Base-by-base conservation (phyloP, 371 early-diverging fungal genomes). In the Apophysomyces ossiformis region DNA sequence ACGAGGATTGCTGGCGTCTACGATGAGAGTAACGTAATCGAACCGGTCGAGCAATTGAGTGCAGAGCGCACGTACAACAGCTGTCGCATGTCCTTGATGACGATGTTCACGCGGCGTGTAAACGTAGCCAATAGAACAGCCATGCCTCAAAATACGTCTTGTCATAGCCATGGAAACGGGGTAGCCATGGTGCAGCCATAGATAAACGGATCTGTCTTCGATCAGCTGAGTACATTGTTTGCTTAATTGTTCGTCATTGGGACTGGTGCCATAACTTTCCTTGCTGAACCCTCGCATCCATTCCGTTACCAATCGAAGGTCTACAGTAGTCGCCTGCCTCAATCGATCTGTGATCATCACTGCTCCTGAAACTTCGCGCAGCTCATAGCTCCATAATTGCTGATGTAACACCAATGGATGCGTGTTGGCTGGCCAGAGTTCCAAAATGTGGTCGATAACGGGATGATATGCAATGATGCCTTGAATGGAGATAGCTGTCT, bases 401-500 rank as follows among this genome's bases (percentile, higher is more conserved):
- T 21, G 54, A 7, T 21, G 54, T 9, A 21, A 50, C 21, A 6
- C 11, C 4, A 50, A 50, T 21, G 54, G 21, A 50, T 16, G 54
- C 9, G 35, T 21, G 4, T 16, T 5, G 21, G 0, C 54, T 50
- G 54, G 54, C 54, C 54, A 50, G 21, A 50, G 21, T 1, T 50
- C 54, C 54, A 50, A 11, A 18, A 50, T 26, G 21, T 18, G 5
- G 8, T 50, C 21, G 54, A 50, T 21, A 21, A 16, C 16, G 21
- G 54, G 54, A 50, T 21, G 16, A 50, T 50, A 50, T 4, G 54
- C 54, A 0, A 50, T 50, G 7, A 50, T 50, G 5, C 54, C 54
- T 50, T 50, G 54, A 26, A 50, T 50, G 54, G 54, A 50, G 21
- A 50, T n/a, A 21, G 54, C 21, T 21, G 54, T 18, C 54, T 50